Evolutionary conservation across 768 basidiomycete species (phyloP).

Genomic region (Leucocoprinus leucothites): DNA sequence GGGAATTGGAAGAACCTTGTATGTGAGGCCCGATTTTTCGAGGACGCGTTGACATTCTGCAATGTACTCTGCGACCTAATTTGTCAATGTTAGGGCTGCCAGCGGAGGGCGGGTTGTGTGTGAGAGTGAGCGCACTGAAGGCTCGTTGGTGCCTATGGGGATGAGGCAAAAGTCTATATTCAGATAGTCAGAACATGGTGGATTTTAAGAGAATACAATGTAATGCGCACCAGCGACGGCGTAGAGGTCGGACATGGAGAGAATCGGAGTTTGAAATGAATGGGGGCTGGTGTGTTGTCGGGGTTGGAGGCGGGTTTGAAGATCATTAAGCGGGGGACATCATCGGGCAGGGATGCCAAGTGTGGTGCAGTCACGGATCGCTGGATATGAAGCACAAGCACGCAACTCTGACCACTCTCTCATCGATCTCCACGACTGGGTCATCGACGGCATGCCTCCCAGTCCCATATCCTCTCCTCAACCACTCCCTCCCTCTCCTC

Average conservation of each 20-base stretch:
- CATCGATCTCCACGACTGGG: conserved; percentile 73
- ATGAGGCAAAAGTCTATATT: conserved; percentile 81
- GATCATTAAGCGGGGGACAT: too few relatives aligned
- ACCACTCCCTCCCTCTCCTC: conserved; percentile 8
- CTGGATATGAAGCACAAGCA: conserved; percentile 54
- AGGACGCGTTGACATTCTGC: conserved; percentile 83
- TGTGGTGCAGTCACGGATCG: conserved; percentile 55
- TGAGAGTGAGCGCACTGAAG: conserved; percentile 47
- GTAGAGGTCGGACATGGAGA: conserved; percentile 50
- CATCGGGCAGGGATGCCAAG: too few relatives aligned
- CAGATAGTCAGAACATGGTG: conserved; percentile 2
- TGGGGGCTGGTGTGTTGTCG: too few relatives aligned
- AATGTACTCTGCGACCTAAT: conserved; percentile 73
- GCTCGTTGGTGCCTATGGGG: conserved; percentile 73
- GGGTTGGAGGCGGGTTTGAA: too few relatives aligned
- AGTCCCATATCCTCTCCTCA: background rate
- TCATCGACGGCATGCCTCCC: conserved; percentile 57
- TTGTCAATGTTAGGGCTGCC: conserved; percentile 14
- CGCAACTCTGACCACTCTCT: conserved; percentile 45
- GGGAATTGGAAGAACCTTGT: conserved; percentile 48
- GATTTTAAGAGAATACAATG: background rate
- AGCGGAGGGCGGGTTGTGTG: background rate
- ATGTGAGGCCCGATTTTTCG: conserved; percentile 78
- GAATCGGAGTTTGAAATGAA: conserved; percentile 13
- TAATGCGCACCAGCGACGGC: conserved; percentile 63